Evolutionary conservation across 139 green algal species (phyloP).

Genomic region (Chlamydomonas schloesseri): DNA sequence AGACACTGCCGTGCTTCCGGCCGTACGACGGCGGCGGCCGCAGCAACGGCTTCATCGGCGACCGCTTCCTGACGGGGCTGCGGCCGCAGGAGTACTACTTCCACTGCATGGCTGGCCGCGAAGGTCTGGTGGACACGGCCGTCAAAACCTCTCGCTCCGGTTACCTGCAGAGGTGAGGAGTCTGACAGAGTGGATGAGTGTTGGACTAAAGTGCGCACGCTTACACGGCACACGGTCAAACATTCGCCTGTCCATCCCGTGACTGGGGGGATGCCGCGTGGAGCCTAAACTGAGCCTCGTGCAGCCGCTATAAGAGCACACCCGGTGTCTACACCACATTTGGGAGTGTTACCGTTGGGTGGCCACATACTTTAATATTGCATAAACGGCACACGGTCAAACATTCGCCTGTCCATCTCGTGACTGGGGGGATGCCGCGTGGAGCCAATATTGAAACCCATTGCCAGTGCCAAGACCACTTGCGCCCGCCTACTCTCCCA

Average conservation of each 20-base stretch:
- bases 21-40: constrained; percentile 85
- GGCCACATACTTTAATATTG: no score
- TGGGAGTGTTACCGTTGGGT: not conserved
- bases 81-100: constrained; percentile 96
- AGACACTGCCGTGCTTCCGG: constrained; percentile 97
- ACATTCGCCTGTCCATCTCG: constrained; percentile 35
- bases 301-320: not conserved
- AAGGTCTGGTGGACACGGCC: constrained; percentile 97
- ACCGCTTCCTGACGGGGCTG: constrained; percentile 77
- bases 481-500: not conserved
- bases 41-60: constrained; percentile 91
- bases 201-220: no score
- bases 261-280: constrained; percentile 39
- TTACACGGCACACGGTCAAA: constrained; percentile 41
- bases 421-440: constrained; percentile 43
- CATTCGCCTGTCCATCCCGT: constrained; percentile 36
- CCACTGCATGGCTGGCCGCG: constrained; percentile 98
- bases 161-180: constrained; percentile 83
- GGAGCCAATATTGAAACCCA: not conserved
- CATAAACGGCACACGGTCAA: constrained; percentile 36
- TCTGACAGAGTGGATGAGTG: no score
- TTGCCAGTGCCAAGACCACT: constrained; percentile 28
- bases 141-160: constrained; percentile 97
- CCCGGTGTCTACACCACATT: not conserved
- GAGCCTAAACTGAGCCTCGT: not conserved